Evolutionary conservation across 768 basidiomycete species (phyloP), one percentile per base, ranked within the genome.

Genomic region (Plicaturopsis crispa): DNA sequence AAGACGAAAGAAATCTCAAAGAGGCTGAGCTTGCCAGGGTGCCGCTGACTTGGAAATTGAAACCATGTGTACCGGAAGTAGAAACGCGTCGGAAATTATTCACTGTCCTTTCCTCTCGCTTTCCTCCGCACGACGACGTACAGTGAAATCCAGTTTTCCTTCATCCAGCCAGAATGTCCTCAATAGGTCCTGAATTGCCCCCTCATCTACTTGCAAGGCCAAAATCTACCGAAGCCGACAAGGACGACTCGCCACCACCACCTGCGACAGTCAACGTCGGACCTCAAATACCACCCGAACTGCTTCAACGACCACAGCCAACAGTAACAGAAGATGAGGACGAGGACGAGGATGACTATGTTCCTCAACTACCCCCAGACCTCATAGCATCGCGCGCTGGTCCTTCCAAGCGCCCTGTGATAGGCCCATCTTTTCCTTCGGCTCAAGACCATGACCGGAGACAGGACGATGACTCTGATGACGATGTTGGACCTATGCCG

Each of bases 401-500:
- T 6, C 52, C 60, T 14, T 45, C 64, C 41, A 69, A 61, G 56
- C 63, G 62, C 32, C n/a, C n/a, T n/a, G 55, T 64, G 16, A 42
- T 73, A 10, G 81, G 80, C 1, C 75, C 84, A 6, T 57, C 80
- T 2, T 50, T 77, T 18, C 78, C 76, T 8, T 53, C 56, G 4
- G 26, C 63, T 18, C 52, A 61, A 3, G 57, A 57, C 37, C 62
- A 60, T 41, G 53, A 61, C 40, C 51, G 53, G 6, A 55, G 62
- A 12, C 66, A 73, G 12, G 73, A 77, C 21, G 72, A 74, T 33
- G 80, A 81, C 39, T 70, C 71, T 36, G 84, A 88, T 43, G 81
- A 83, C 36, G 89, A 92, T 42, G 70, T 91, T 38, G 93, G 93
- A 1, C 94, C 94, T 1, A 73, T 70, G 55, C 91, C 89, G 0